Evolutionary conservation across 495 filamentous ascomycete species (phyloP).

Genomic region (Tuber indicum): DNA sequence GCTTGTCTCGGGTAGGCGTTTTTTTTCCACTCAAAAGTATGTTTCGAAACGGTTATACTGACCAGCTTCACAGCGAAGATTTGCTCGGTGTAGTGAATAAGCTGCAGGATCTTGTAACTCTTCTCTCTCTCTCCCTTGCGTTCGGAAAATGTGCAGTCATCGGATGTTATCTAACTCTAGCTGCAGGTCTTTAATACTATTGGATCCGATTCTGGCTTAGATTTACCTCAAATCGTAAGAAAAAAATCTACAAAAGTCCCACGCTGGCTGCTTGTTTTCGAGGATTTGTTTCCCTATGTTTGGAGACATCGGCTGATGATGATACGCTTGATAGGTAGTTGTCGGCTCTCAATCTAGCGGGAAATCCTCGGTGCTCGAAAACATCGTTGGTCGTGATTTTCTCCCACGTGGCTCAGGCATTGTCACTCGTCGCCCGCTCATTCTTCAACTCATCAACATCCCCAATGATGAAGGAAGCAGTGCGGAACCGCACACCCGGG

Average conservation of each 20-base stretch:
- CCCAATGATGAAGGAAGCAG: conserved; percentile 68
- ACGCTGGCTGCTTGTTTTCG: conserved; percentile 42
- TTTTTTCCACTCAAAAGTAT: conserved; percentile 16
- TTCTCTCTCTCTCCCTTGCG: conserved; percentile 11
- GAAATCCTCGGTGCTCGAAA: conserved; percentile 98
- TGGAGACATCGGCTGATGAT: conserved; percentile 26
- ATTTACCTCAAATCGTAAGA: conserved; percentile 90
- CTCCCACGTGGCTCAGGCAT: conserved; percentile 94
- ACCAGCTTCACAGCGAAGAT: conserved; percentile 70
- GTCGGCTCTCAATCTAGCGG: conserved; percentile 97
- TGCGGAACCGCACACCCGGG: conserved; percentile 62
- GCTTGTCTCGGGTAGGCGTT: conserved; percentile 36
- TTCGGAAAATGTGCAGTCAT: background rate
- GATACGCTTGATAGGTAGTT: conserved; percentile 63
- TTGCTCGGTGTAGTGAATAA: conserved; percentile 89
- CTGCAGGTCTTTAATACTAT: conserved; percentile 85
- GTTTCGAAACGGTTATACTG: conserved; percentile 26
- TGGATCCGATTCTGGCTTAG: conserved; percentile 85
- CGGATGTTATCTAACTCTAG: background rate
- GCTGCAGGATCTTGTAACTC: conserved; percentile 74
- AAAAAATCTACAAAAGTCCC: background rate
- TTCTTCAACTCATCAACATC: conserved; percentile 96
- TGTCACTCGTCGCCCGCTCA: conserved; percentile 86
- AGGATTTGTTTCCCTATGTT: conserved; percentile 24
- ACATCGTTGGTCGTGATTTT: conserved; percentile 97